Percentiles rank a stretch among this genome's conserved stretches.
Evolutionary conservation across 257 asterid species (phyloP).

Genomic region (Lavandula angustifolia): DNA sequence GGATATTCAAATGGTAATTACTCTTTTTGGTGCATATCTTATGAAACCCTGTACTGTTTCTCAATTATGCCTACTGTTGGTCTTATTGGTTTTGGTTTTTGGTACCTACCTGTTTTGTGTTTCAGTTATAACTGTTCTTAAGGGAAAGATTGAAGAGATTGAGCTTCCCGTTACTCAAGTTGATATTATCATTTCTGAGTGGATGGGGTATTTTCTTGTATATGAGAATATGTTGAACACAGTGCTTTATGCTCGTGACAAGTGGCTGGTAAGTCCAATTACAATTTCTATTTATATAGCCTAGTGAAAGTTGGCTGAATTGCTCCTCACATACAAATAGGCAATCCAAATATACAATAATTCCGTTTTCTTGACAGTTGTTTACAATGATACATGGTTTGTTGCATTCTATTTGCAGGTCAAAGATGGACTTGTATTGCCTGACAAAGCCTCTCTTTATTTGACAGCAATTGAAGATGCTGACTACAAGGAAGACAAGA

Average conservation of each 20-base stretch:
- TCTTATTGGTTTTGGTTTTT: constrained; percentile 14
- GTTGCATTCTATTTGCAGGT: constrained; percentile 46
- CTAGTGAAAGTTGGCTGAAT: not conserved
- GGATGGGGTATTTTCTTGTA: constrained; percentile 96
- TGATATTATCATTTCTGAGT: constrained; percentile 91
- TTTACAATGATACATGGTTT: constrained; percentile 18
- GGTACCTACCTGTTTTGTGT: constrained; percentile 10
- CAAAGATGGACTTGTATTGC: constrained; percentile 73
- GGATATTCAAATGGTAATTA: constrained; percentile 77
- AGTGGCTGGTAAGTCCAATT: constrained; percentile 76
- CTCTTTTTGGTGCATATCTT: constrained; percentile 16
- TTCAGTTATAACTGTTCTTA: constrained; percentile 81
- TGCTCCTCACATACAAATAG: constrained; percentile 9
- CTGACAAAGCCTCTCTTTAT: constrained; percentile 84
- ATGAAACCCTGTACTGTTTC: constrained; percentile 8
- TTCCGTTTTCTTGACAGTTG: not conserved
- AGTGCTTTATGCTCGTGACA: constrained; percentile 89
- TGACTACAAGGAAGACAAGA: constrained; percentile 94
- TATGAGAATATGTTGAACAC: constrained; percentile 92
- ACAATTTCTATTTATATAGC: too few species aligned
- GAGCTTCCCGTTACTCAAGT: constrained; percentile 95
- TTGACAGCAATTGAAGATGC: constrained; percentile 98
- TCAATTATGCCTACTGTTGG: constrained; percentile 20
- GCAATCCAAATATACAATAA: not conserved
- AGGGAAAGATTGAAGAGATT: constrained; percentile 94